A percentile compares a stretch with the other conserved stretches of the same genome.
phyloP scores from a whole-genome alignment of 257 asterid genomes.

The Fraxinus excelsior region DNA sequence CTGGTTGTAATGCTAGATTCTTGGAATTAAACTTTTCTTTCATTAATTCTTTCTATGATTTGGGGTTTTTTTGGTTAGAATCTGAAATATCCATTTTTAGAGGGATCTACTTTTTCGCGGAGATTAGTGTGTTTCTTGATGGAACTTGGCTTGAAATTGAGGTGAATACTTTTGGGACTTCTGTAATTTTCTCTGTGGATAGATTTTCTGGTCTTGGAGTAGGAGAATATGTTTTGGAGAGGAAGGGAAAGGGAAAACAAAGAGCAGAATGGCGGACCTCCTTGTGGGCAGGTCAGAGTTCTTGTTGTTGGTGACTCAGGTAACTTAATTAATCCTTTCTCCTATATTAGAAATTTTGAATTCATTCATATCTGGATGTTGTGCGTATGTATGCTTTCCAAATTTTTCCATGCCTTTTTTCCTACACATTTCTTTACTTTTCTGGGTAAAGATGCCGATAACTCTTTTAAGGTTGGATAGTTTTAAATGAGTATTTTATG shows the following conservation, averaged over 20 bases:
- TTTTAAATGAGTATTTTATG: background rate
- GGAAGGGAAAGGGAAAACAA: slow-evolving; percentile 66
- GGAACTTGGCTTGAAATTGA: slow-evolving; percentile 27
- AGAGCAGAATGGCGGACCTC: slow-evolving; percentile 87
- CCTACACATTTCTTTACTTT: slow-evolving; percentile 1
- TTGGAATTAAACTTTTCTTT: background rate
- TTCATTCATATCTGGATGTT: background rate
- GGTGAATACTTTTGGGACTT: slow-evolving; percentile 14
- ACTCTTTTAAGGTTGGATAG: background rate
- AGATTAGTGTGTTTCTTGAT: slow-evolving; percentile 18
- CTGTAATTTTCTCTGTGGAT: slow-evolving; percentile 4
- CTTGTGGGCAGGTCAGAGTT: slow-evolving; percentile 92
- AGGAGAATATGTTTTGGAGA: slow-evolving; percentile 81
- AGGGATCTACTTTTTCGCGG: slow-evolving; percentile 5
- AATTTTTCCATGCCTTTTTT: background rate
- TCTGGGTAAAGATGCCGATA: background rate
- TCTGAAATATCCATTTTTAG: slow-evolving; percentile 12
- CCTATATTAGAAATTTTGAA: background rate
- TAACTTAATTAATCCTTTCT: slow-evolving; percentile 27
- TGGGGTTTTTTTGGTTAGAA: slow-evolving; percentile 19
- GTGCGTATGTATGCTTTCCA: background rate
- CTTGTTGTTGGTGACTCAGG: slow-evolving; percentile 95
- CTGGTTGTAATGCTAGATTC: background rate
- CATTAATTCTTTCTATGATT: slow-evolving; percentile 6
- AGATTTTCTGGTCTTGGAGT: slow-evolving; percentile 5